These are phyloP conservation scores for Euphorbia lathyris DNA, from an alignment of 345 rosid species.

Conservation along the genomic window DNA sequence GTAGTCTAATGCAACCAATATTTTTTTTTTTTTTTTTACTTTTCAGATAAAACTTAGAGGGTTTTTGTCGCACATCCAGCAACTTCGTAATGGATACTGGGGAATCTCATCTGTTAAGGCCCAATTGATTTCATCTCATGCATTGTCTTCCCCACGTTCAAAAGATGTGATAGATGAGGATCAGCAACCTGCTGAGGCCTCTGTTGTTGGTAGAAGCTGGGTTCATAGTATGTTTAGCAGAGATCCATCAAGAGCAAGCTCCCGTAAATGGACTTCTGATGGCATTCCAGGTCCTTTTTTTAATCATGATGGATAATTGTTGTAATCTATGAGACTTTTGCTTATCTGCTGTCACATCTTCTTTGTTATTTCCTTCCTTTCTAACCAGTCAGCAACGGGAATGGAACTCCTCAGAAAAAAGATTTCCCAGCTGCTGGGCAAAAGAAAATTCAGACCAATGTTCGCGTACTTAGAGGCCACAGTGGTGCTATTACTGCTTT, in stretches of 20 bases:
- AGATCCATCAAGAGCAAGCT: slow-evolving; percentile 70
- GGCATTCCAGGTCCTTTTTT: slow-evolving; percentile 55
- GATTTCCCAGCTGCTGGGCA: slow-evolving; percentile 72
- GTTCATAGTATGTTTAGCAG: slow-evolving; percentile 99
- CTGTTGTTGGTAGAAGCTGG: slow-evolving; percentile 97
- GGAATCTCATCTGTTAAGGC: slow-evolving; percentile 74
- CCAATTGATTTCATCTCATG: slow-evolving; percentile 54
- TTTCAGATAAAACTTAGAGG: slow-evolving; percentile 93
- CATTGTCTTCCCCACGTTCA: slow-evolving; percentile 80
- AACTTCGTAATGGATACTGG: slow-evolving; percentile 90
- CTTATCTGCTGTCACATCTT: not conserved
- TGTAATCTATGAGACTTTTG: not conserved
- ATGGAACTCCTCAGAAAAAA: slow-evolving; percentile 48
- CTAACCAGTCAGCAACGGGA: slow-evolving; percentile 35
- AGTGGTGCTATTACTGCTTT: slow-evolving; percentile 90
- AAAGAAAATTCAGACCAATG: slow-evolving; percentile 89
- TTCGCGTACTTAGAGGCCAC: slow-evolving; percentile 89
- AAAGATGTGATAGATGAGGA: slow-evolving; percentile 68
- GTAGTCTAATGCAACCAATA: not conserved
- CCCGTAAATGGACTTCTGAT: slow-evolving; percentile 86
- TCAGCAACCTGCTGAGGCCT: slow-evolving; percentile 88
- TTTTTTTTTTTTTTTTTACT: slow-evolving; percentile 6
- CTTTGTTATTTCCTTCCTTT: slow-evolving; percentile 7
- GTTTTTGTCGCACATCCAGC: slow-evolving; percentile 87
- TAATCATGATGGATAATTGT: slow-evolving; percentile 1